These are phyloP conservation scores for Saitozyma podzolica DNA, from an alignment of 768 basidiomycete species.

Conservation along the genomic window DNA sequence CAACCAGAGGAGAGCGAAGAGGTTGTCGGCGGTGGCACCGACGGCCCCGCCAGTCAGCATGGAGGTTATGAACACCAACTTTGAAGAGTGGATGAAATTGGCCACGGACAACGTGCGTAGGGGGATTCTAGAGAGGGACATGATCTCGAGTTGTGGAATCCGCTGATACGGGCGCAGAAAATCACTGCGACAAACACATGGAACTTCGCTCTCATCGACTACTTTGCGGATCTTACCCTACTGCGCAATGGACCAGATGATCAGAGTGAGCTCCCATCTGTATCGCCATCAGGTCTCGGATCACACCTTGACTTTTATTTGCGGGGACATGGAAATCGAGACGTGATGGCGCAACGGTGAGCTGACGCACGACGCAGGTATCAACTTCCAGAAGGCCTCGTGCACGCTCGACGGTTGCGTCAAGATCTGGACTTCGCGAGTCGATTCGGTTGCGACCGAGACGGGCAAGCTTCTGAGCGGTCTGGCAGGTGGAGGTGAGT, in stretches of 20 bases:
- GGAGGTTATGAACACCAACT: constrained; percentile 88
- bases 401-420: constrained; percentile 97
- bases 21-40: constrained; percentile 19
- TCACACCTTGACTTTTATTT: background rate
- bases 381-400: constrained; percentile 98
- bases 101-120: constrained; percentile 88
- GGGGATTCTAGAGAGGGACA: background rate
- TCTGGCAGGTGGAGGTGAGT: constrained; percentile 53
- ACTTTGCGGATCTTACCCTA: constrained; percentile 97
- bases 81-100: constrained; percentile 99
- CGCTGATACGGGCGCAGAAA: constrained; percentile 67
- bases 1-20: constrained; percentile 54
- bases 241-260: constrained; percentile 90
- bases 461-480: constrained; percentile 93
- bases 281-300: background rate
- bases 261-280: constrained; percentile 40
- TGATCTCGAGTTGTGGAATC: background rate
- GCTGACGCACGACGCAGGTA: constrained; percentile 51
- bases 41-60: constrained; percentile 54
- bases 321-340: constrained; percentile 1
- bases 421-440: constrained; percentile 98
- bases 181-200: constrained; percentile 97
- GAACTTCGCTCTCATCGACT: constrained; percentile 97
- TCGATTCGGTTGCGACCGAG: constrained; percentile 94
- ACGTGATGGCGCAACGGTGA: too few species aligned